phyloP scores from a whole-genome alignment of 345 rosid genomes.

The Populus pruinosa region DNA sequence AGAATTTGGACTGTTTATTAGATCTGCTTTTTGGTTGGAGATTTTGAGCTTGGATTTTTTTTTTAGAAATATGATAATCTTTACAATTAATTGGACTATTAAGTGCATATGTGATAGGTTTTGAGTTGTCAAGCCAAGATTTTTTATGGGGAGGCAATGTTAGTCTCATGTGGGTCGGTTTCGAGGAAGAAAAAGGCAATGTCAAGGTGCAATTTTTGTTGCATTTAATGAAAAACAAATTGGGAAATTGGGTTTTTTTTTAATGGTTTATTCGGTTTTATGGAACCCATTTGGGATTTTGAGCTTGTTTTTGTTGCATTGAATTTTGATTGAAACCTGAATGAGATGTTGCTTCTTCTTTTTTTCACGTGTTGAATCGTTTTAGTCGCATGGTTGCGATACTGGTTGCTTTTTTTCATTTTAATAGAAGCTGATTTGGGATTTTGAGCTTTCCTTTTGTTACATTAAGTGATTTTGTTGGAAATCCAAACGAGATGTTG shows the following conservation, averaged over 20 bases:
- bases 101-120: neutral
- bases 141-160: neutral
- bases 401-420: neutral
- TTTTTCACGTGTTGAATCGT: too few relatives aligned
- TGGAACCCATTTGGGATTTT: neutral
- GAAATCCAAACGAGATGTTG: too few relatives aligned
- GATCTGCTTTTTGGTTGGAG: neutral
- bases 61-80: neutral
- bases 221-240: neutral
- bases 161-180: neutral
- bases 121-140: neutral
- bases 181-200: neutral
- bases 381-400: too few relatives aligned
- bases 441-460: neutral
- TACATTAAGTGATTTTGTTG: too few relatives aligned
- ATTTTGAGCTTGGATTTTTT: neutral
- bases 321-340: too few relatives aligned
- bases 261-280: neutral
- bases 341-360: too few relatives aligned
- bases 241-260: neutral
- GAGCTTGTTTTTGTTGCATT: neutral
- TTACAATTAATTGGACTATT: neutral
- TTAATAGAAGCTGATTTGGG: neutral
- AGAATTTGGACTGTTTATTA: neutral
- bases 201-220: neutral